Conservation (phyloP, 2,329 filamentous ascomycete genomes). For the Cladophialophora carrionii region DNA sequence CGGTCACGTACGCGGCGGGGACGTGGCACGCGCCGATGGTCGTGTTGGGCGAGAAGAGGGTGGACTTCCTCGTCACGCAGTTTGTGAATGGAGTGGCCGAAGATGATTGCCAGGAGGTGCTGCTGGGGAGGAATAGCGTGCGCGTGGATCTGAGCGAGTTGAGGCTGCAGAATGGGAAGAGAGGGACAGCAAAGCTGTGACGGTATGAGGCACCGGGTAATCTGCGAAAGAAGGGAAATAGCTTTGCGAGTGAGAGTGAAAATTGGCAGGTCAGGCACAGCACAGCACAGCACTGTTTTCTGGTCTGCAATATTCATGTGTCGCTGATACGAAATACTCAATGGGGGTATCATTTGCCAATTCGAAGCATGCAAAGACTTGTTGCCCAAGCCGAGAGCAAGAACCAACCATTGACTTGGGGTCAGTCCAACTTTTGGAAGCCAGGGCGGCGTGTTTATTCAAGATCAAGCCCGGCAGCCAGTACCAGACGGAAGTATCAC, state of each 20-base stretch:
- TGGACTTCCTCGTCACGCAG: slow-evolving; percentile 90
- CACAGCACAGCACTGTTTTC: neutral
- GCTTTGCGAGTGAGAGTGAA: neutral
- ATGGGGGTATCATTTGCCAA: slow-evolving; percentile 22
- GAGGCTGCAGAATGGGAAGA: slow-evolving; percentile 4
- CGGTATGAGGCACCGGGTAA: no score
- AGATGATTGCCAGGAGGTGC: slow-evolving; percentile 76
- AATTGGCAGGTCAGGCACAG: neutral
- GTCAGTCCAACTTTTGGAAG: neutral
- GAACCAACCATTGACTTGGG: neutral
- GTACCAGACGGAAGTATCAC: neutral
- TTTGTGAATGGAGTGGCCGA: slow-evolving; percentile 78
- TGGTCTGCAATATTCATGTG: slow-evolving; percentile 1
- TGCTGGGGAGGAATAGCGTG: slow-evolving; percentile 26
- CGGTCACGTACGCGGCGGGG: slow-evolving; percentile 86
- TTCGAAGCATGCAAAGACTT: slow-evolving; percentile 1
- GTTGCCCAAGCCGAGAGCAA: neutral
- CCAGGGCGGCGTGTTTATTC: neutral
- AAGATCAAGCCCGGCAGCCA: neutral
- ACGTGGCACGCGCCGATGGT: slow-evolving; percentile 99
- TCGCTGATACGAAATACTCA: slow-evolving; percentile 3
- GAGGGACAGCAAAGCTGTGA: slow-evolving; percentile 18
- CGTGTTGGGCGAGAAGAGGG: slow-evolving; percentile 68
- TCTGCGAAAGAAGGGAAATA: neutral
- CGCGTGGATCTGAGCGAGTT: slow-evolving; percentile 18